Conservation (phyloP, 257 asterid species). For the Linderniella brevidens region DNA sequence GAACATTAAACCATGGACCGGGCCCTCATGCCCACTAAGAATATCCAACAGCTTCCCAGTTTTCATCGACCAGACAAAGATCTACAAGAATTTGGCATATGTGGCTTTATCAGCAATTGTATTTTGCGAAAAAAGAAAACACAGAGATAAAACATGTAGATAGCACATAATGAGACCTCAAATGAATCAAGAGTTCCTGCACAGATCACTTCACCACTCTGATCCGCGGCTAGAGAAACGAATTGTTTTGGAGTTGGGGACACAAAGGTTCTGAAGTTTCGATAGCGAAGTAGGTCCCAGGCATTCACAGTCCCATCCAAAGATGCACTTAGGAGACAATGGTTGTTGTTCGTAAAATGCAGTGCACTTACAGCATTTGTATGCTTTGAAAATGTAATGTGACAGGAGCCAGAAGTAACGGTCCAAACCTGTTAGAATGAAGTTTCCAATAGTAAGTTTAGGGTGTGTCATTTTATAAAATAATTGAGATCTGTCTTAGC, state of each 20-base stretch:
- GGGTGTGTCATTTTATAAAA: too few species aligned
- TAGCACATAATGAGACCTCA: conserved; percentile 46
- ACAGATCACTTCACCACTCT: conserved; percentile 95
- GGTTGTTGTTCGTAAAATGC: conserved; percentile 76
- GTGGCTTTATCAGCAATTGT: background rate
- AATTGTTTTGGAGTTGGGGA: conserved; percentile 91
- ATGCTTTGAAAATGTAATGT: conserved; percentile 88
- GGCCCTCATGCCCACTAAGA: conserved; percentile 97
- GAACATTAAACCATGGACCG: conserved; percentile 92
- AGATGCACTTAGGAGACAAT: conserved; percentile 90
- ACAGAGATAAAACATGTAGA: background rate
- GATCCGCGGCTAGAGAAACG: conserved; percentile 84
- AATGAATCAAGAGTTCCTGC: conserved; percentile 98
- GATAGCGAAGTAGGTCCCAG: conserved; percentile 90
- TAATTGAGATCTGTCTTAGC: too few species aligned
- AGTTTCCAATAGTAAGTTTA: conserved; percentile 3
- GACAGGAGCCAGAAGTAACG: conserved; percentile 81
- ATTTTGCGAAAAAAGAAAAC: background rate
- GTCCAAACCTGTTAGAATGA: conserved; percentile 71
- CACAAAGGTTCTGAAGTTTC: conserved; percentile 86
- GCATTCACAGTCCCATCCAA: conserved; percentile 98
- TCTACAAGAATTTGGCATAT: conserved; percentile 18
- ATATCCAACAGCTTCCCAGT: conserved; percentile 80
- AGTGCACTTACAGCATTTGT: conserved; percentile 87
- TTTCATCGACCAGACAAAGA: conserved; percentile 98